Conservation (phyloP, 345 rosid species). For the Melaleuca alternifolia region DNA sequence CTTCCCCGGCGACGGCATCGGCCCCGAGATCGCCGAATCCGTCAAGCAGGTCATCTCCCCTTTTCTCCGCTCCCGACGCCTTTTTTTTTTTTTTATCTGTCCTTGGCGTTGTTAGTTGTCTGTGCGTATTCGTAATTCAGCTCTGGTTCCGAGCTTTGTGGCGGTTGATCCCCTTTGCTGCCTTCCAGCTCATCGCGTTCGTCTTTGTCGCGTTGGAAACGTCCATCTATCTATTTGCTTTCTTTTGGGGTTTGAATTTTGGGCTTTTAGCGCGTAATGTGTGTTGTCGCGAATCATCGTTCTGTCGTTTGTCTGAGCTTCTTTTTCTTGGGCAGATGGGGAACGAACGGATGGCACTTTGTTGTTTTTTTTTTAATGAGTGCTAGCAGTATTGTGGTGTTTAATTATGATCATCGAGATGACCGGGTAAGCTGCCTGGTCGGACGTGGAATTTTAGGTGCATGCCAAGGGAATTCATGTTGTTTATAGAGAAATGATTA, state of each 20-base stretch:
- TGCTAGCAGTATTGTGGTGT: not conserved
- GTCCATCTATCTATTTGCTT: not conserved
- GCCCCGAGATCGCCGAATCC: slow-evolving; percentile 98
- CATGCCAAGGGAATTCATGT: not conserved
- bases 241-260: not conserved
- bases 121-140: not conserved
- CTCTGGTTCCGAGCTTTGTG: not conserved
- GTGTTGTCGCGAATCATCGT: not conserved
- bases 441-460: not conserved
- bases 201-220: not conserved
- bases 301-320: not conserved
- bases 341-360: not conserved
- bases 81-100: not conserved
- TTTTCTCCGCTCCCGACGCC: not conserved
- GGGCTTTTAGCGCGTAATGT: not conserved
- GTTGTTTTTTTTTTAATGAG: not conserved
- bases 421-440: not conserved
- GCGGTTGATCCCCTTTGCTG: not conserved
- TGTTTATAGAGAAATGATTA: not conserved
- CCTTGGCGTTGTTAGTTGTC: not conserved
- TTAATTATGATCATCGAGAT: not conserved
- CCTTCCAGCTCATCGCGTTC: not conserved
- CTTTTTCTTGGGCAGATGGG: not conserved
- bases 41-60: slow-evolving; percentile 57
- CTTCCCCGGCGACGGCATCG: slow-evolving; percentile 98